Conservation (phyloP, 2,329 filamentous ascomycete genomes). For the Arachnopeziza araneosa region DNA sequence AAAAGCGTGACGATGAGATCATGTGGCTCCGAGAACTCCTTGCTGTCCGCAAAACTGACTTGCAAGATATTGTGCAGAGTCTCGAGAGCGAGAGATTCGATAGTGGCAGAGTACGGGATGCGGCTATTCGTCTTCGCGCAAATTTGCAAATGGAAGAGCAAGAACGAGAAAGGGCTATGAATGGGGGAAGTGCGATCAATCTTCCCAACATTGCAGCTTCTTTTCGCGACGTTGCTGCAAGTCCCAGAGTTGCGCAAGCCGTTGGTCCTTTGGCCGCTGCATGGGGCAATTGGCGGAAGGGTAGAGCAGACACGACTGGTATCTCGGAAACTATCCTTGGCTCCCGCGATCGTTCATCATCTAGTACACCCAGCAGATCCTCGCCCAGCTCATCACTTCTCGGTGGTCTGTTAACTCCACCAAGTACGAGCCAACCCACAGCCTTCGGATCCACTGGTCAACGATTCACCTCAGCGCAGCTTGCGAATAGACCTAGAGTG, state of each 20-base stretch:
- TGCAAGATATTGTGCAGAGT: constrained; percentile 83
- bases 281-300: constrained; percentile 90
- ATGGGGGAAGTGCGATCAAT: constrained; percentile 59
- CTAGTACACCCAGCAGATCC: constrained; percentile 39
- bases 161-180: constrained; percentile 80
- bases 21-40: constrained; percentile 91
- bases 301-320: constrained; percentile 9
- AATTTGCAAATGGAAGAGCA: constrained; percentile 98
- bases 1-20: constrained; percentile 91
- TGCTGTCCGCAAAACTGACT: constrained; percentile 81
- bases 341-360: constrained; percentile 2
- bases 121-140: constrained; percentile 85
- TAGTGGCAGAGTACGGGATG: constrained; percentile 74
- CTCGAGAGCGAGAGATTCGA: constrained; percentile 73
- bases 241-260: constrained; percentile 77
- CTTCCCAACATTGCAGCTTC: constrained; percentile 74
- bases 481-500: constrained; percentile 31
- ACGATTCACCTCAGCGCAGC: constrained; percentile 48
- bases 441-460: constrained; percentile 57
- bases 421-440: constrained; percentile 43
- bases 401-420: constrained; percentile 62
- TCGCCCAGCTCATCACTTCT: constrained; percentile 55
- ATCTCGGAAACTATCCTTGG: not conserved
- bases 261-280: constrained; percentile 77
- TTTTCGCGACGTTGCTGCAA: constrained; percentile 63